Evolutionary conservation across 2,329 filamentous ascomycete genomes (phyloP).

Genomic region (Xylariaceae sp.): DNA sequence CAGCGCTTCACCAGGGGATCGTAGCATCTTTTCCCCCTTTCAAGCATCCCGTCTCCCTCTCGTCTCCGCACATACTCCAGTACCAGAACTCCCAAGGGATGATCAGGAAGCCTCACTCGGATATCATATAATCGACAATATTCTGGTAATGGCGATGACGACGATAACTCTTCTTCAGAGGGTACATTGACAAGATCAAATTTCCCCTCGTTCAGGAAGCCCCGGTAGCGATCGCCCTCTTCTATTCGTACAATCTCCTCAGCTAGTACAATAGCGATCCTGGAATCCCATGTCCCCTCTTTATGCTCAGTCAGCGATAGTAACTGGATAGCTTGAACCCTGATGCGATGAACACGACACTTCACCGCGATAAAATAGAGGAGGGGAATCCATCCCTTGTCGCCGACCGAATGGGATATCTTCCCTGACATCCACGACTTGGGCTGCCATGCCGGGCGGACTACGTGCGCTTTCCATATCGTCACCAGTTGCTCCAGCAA

Average conservation of each 20-base stretch:
- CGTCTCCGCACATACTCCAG: conserved; percentile 10
- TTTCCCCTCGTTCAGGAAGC: conserved; percentile 5
- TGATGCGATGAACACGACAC: conserved; percentile 39
- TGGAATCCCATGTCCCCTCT: conserved; percentile 19
- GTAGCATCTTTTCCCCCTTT: conserved; percentile 9
- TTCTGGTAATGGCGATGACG: conserved; percentile 13
- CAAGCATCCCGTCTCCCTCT: not conserved
- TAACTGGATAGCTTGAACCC: conserved; percentile 30
- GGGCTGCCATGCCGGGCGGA: conserved; percentile 7
- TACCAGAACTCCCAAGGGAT: conserved; percentile 8
- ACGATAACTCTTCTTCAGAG: conserved; percentile 7
- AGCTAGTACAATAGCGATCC: conserved; percentile 4
- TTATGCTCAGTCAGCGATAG: conserved; percentile 12
- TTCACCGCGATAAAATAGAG: conserved; percentile 44
- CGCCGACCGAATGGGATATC: conserved; percentile 34
- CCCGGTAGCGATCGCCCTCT: conserved; percentile 12
- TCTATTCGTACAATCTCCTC: conserved; percentile 16
- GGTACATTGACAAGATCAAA: conserved; percentile 11
- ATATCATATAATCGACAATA: conserved; percentile 13
- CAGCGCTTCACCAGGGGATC: conserved; percentile 7
- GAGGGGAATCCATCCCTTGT: conserved; percentile 41
- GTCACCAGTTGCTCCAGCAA: conserved; percentile 26
- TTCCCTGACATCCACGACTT: conserved; percentile 16
- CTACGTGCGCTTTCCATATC: conserved; percentile 13
- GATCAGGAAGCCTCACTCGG: conserved; percentile 12